These are phyloP conservation scores for Krasilnikovozyma curviuscula DNA, from an alignment of 768 basidiomycete species.

Conservation along the genomic window DNA sequence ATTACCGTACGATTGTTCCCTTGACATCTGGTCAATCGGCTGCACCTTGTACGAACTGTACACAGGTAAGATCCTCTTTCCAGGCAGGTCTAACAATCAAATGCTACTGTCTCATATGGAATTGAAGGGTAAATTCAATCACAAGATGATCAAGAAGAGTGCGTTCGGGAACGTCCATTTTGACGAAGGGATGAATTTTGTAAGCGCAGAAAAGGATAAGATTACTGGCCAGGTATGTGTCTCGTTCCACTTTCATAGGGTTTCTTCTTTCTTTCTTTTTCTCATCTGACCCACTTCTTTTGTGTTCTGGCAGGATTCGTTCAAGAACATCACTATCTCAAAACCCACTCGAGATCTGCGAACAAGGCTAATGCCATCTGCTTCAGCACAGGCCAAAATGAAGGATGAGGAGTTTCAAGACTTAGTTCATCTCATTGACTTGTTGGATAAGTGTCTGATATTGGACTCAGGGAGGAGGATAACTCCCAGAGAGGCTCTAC, in stretches of 20 bases:
- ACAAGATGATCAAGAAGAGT: slow-evolving; percentile 83
- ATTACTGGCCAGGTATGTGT: slow-evolving; percentile 59
- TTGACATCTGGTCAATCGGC: slow-evolving; percentile 93
- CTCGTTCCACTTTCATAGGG: neutral
- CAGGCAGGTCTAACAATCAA: slow-evolving; percentile 89
- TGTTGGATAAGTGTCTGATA: slow-evolving; percentile 73
- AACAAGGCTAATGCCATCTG: slow-evolving; percentile 58
- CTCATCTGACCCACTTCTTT: slow-evolving; percentile 8
- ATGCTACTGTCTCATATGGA: slow-evolving; percentile 98
- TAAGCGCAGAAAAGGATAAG: slow-evolving; percentile 60
- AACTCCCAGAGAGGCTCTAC: slow-evolving; percentile 71
- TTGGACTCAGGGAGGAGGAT: slow-evolving; percentile 73
- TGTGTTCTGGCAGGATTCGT: slow-evolving; percentile 12
- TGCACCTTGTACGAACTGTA: slow-evolving; percentile 93
- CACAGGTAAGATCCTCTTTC: slow-evolving; percentile 92
- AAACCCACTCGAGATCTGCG: slow-evolving; percentile 67
- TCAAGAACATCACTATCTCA: slow-evolving; percentile 41
- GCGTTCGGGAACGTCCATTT: slow-evolving; percentile 85
- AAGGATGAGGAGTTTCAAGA: slow-evolving; percentile 77
- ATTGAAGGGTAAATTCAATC: slow-evolving; percentile 78
- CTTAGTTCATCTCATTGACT: slow-evolving; percentile 59
- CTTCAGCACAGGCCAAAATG: slow-evolving; percentile 43
- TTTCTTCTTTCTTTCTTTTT: neutral
- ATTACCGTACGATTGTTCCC: slow-evolving; percentile 74
- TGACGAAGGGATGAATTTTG: slow-evolving; percentile 73